phyloP scores from a whole-genome alignment of 1,284 basidiomycete species.

The Blastosporella zonata region DNA sequence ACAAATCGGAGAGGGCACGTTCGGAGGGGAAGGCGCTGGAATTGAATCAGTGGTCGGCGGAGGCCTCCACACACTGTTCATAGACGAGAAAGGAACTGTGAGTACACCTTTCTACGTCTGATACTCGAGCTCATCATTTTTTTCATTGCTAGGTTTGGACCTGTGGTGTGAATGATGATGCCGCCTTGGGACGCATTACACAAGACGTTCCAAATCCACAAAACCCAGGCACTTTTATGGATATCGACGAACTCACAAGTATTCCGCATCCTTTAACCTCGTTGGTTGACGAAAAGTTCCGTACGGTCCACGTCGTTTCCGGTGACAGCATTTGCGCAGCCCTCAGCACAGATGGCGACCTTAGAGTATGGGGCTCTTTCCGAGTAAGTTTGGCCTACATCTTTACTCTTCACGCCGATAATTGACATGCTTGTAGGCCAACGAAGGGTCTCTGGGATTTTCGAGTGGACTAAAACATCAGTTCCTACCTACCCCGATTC shows the following conservation, averaged over 20 bases:
- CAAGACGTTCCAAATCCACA: constrained; percentile 67
- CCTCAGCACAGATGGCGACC: constrained; percentile 72
- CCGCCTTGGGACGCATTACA: constrained; percentile 84
- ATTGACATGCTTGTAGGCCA: constrained; percentile 41
- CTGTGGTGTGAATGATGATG: constrained; percentile 92
- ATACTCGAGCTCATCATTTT: not conserved
- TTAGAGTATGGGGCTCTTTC: constrained; percentile 92
- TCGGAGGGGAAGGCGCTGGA: constrained; percentile 70
- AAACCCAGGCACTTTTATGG: constrained; percentile 55
- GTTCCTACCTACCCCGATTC: constrained; percentile 70
- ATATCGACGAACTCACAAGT: constrained; percentile 78
- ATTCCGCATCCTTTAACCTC: constrained; percentile 73
- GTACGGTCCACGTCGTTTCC: constrained; percentile 78
- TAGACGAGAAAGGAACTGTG: constrained; percentile 84
- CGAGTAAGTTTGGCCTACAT: constrained; percentile 53
- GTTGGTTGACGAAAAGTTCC: constrained; percentile 73
- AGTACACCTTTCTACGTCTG: constrained; percentile 29
- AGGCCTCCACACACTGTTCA: constrained; percentile 81
- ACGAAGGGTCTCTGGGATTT: constrained; percentile 86
- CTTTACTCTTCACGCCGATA: not conserved
- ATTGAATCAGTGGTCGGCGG: constrained; percentile 76
- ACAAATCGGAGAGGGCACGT: constrained; percentile 59
- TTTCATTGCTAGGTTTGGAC: constrained; percentile 65
- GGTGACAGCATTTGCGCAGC: constrained; percentile 87
- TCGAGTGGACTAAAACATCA: constrained; percentile 63